These are phyloP conservation scores for Globisporangium carolinianum DNA, from an alignment of 352 stramenopile species.

Conservation along the genomic window DNA sequence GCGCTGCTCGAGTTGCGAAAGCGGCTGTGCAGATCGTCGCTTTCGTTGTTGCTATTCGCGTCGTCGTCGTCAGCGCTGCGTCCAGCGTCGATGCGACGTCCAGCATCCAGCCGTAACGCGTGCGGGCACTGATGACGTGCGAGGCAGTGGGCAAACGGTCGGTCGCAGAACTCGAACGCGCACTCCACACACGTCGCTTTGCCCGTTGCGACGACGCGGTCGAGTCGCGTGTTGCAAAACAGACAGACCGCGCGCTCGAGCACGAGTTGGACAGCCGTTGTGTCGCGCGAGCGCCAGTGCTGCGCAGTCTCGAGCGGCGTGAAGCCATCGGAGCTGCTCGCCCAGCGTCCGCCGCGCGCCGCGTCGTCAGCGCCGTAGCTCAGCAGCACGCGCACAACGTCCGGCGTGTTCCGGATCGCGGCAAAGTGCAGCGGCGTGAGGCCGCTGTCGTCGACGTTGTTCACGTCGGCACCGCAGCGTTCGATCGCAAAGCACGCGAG, in stretches of 20 bases:
- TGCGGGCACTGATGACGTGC: constrained; percentile 56
- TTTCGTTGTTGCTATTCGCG: constrained; percentile 4
- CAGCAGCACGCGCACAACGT: constrained; percentile 65
- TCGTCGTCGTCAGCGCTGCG: constrained; percentile 6
- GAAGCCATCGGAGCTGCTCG: constrained; percentile 22
- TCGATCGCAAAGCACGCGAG: constrained; percentile 65
- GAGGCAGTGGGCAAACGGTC: constrained; percentile 40
- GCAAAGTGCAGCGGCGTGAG: constrained; percentile 77
- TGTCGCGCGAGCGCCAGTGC: constrained; percentile 65
- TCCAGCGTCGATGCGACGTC: too few species aligned
- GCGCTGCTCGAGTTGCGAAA: constrained; percentile 10
- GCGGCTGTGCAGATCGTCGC: constrained; percentile 6
- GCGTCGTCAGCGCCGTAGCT: constrained; percentile 33
- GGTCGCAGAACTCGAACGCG: constrained; percentile 48
- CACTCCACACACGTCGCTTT: constrained; percentile 47
- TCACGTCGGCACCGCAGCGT: constrained; percentile 50
- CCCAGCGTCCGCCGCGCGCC: constrained; percentile 27
- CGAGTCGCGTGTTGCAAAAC: constrained; percentile 72
- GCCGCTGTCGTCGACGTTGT: constrained; percentile 59
- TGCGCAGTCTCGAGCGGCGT: constrained; percentile 51
- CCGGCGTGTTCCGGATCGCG: constrained; percentile 69
- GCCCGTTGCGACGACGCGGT: constrained; percentile 47
- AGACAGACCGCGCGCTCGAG: constrained; percentile 70
- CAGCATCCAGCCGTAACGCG: not conserved
- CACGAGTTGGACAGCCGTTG: constrained; percentile 51